Percentiles rank a stretch among this genome's conserved stretches.
phyloP scores from a whole-genome alignment of 176 grass and related monocot species.

The Themeda triandra region DNA sequence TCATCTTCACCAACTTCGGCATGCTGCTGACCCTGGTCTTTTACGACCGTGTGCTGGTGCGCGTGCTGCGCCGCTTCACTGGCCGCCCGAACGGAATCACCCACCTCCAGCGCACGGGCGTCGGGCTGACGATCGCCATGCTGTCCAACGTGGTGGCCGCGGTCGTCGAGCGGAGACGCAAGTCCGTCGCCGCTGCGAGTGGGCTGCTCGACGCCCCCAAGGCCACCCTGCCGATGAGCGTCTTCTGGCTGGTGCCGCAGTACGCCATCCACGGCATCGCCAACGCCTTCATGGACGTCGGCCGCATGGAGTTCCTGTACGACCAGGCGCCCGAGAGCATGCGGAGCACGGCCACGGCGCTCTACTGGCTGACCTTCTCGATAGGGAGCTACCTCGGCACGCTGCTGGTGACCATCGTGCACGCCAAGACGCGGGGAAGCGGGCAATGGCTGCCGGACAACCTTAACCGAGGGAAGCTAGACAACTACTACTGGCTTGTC shows the following conservation, averaged over 20 bases:
- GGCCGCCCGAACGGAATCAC: slow-evolving; percentile 53
- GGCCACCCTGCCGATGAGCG: slow-evolving; percentile 42
- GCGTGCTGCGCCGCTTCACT: slow-evolving; percentile 26
- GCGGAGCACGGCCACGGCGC: slow-evolving; percentile 58
- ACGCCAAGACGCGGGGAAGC: slow-evolving; percentile 37
- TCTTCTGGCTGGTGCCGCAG: slow-evolving; percentile 74
- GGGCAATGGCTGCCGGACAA: slow-evolving; percentile 75
- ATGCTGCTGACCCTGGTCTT: slow-evolving; percentile 50
- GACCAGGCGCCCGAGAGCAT: slow-evolving; percentile 78
- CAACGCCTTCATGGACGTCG: slow-evolving; percentile 66
- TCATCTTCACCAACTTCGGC: slow-evolving; percentile 44
- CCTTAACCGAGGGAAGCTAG: slow-evolving; percentile 61
- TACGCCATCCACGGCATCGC: slow-evolving; percentile 57
- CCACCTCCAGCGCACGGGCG: slow-evolving; percentile 69
- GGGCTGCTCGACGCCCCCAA: slow-evolving; percentile 25
- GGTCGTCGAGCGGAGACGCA: slow-evolving; percentile 52
- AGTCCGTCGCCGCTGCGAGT: slow-evolving; percentile 35
- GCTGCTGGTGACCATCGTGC: slow-evolving; percentile 59
- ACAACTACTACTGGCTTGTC: slow-evolving; percentile 74
- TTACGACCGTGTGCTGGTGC: slow-evolving; percentile 65
- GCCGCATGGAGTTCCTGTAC: slow-evolving; percentile 71
- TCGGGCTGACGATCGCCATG: slow-evolving; percentile 47
- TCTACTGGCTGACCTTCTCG: slow-evolving; percentile 61
- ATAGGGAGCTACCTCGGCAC: slow-evolving; percentile 66
- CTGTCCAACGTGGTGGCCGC: slow-evolving; percentile 48